Percentiles rank a stretch among this genome's conserved stretches.
These are phyloP conservation scores for Abrus pulchellus DNA, from an alignment of 306 rosid genomes.

Conservation along the genomic window DNA sequence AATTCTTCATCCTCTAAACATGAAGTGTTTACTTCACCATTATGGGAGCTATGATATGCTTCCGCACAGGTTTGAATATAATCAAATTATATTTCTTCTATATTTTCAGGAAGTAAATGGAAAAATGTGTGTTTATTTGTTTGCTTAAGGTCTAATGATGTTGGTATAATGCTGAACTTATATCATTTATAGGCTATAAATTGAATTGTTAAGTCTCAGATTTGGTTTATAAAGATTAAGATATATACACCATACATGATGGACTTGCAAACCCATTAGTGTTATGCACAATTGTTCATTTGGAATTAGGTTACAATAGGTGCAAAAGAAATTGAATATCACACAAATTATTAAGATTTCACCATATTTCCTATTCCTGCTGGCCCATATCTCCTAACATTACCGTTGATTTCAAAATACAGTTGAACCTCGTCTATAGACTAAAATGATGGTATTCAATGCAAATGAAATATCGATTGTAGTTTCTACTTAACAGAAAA, in stretches of 20 bases:
- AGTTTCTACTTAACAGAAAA: slow-evolving; percentile 7
- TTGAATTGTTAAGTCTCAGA: slow-evolving; percentile 10
- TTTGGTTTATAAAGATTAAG: slow-evolving; percentile 28
- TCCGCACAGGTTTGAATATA: slow-evolving; percentile 76
- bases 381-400: neutral
- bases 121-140: slow-evolving; percentile 18
- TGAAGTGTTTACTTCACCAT: slow-evolving; percentile 89
- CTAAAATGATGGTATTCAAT: slow-evolving; percentile 4
- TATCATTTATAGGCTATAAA: neutral
- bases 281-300: neutral
- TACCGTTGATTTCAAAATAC: neutral
- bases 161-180: slow-evolving; percentile 4
- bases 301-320: slow-evolving; percentile 11
- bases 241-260: neutral
- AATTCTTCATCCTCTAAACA: slow-evolving; percentile 92
- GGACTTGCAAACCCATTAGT: slow-evolving; percentile 16
- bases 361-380: slow-evolving; percentile 23
- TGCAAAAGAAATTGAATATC: slow-evolving; percentile 19
- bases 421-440: slow-evolving; percentile 20
- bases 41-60: slow-evolving; percentile 82
- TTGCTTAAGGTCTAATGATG: slow-evolving; percentile 25
- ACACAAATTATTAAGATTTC: neutral
- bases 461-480: slow-evolving; percentile 35
- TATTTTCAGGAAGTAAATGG: slow-evolving; percentile 13
- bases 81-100: slow-evolving; percentile 22